Percentiles rank a stretch among this genome's conserved stretches.
These are phyloP conservation scores for Candida ortonii DNA, from an alignment of 805 yeast genomes.

Conservation along the genomic window DNA sequence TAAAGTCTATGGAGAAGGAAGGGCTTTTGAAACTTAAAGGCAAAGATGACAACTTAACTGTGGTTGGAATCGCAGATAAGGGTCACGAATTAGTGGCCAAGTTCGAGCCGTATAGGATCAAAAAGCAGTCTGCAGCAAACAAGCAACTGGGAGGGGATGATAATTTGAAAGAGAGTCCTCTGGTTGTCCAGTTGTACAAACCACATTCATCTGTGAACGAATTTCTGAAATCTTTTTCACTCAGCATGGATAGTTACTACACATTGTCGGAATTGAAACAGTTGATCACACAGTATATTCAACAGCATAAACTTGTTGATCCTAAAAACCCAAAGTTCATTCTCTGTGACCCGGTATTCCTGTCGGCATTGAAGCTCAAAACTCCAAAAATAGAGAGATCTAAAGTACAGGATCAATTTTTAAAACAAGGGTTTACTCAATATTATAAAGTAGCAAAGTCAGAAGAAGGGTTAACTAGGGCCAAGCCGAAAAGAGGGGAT, in stretches of 20 bases:
- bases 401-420: slow-evolving; percentile 41
- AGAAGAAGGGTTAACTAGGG: slow-evolving; percentile 35
- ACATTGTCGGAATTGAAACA: slow-evolving; percentile 52
- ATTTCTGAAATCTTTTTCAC: slow-evolving; percentile 43
- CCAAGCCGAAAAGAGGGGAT: slow-evolving; percentile 54
- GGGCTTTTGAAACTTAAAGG: slow-evolving; percentile 72
- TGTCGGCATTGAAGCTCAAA: slow-evolving; percentile 23
- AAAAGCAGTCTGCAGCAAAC: slow-evolving; percentile 16
- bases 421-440: slow-evolving; percentile 42
- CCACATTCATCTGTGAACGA: slow-evolving; percentile 50
- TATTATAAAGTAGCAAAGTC: slow-evolving; percentile 44
- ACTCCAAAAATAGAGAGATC: slow-evolving; percentile 36
- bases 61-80: slow-evolving; percentile 48
- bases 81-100: slow-evolving; percentile 48
- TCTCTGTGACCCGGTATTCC: slow-evolving; percentile 46
- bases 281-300: slow-evolving; percentile 55
- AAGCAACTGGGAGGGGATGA: slow-evolving; percentile 4
- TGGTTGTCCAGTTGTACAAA: slow-evolving; percentile 46
- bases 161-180: slow-evolving; percentile 20
- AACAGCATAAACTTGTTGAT: slow-evolving; percentile 47
- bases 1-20: slow-evolving; percentile 82
- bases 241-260: slow-evolving; percentile 42
- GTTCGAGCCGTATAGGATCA: slow-evolving; percentile 63
- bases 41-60: slow-evolving; percentile 73
- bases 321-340: slow-evolving; percentile 52